Percentiles rank a stretch among this genome's conserved stretches.
Evolutionary conservation across 1,284 basidiomycete species (phyloP).

Genomic region (Naganishia sp.): DNA sequence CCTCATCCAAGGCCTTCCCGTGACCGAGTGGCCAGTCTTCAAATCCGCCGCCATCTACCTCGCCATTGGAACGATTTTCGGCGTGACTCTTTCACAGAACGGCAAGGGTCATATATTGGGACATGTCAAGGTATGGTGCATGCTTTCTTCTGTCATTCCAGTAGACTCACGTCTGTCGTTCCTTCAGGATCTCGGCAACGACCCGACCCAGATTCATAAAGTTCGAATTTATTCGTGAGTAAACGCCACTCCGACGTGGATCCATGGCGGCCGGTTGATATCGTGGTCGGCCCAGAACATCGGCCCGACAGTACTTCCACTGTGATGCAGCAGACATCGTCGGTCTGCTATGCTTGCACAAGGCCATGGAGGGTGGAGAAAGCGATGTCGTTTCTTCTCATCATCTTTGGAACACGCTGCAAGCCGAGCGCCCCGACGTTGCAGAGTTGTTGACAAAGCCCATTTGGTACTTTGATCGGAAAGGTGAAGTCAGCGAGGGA

Average conservation of each 20-base stretch:
- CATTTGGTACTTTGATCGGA: slow-evolving; percentile 52
- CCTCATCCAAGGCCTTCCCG: slow-evolving; percentile 55
- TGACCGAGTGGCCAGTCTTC: slow-evolving; percentile 48
- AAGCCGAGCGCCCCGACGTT: slow-evolving; percentile 54
- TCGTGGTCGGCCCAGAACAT: slow-evolving; percentile 39
- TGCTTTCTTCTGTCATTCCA: not conserved
- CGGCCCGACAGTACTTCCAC: slow-evolving; percentile 55
- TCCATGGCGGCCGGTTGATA: not conserved
- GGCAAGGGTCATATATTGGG: slow-evolving; percentile 54
- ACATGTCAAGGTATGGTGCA: slow-evolving; percentile 52
- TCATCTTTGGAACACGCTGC: slow-evolving; percentile 55
- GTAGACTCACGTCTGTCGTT: not conserved
- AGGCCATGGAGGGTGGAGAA: slow-evolving; percentile 55
- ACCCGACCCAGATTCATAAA: slow-evolving; percentile 55
- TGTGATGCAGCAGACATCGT: slow-evolving; percentile 49
- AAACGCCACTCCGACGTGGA: not conserved
- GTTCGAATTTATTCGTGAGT: slow-evolving; percentile 53
- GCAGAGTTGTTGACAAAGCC: slow-evolving; percentile 50
- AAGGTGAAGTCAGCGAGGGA: slow-evolving; percentile 53
- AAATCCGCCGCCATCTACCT: slow-evolving; percentile 53
- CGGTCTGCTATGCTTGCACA: slow-evolving; percentile 55
- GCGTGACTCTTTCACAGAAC: slow-evolving; percentile 51
- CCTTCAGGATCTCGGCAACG: slow-evolving; percentile 48
- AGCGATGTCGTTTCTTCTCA: slow-evolving; percentile 55
- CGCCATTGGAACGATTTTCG: slow-evolving; percentile 52